phyloP scores from a whole-genome alignment of 2,329 filamentous ascomycete species.

The Beauveria varroae region DNA sequence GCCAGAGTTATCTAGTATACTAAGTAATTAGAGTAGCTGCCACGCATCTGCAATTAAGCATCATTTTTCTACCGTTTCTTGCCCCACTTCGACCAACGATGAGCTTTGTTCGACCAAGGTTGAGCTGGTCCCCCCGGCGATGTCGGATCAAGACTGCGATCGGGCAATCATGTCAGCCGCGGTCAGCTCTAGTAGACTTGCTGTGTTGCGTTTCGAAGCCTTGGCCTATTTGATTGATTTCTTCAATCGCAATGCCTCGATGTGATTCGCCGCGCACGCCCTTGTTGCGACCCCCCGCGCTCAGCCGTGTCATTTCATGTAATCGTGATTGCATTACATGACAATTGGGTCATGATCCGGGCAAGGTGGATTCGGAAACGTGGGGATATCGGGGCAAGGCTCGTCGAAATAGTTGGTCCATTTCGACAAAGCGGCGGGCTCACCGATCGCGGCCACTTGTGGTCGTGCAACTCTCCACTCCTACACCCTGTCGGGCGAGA shows the following conservation, averaged over 20 bases:
- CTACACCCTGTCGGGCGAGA: background rate
- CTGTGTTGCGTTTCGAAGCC: background rate
- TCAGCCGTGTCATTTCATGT: background rate
- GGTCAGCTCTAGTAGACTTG: background rate
- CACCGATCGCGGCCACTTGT: constrained; percentile 1
- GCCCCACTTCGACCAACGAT: too few relatives aligned
- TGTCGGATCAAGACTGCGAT: background rate
- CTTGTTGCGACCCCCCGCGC: background rate
- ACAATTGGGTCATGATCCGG: background rate
- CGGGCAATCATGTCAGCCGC: background rate
- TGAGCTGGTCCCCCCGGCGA: background rate
- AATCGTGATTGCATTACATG: background rate
- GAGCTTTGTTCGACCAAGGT: too few relatives aligned
- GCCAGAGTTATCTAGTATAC: too few relatives aligned
- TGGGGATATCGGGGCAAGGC: background rate
- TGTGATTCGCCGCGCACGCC: background rate
- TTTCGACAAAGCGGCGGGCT: background rate
- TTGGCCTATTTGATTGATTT: background rate
- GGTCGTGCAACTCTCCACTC: background rate
- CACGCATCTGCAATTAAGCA: too few relatives aligned
- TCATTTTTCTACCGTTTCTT: too few relatives aligned
- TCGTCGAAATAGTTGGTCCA: background rate
- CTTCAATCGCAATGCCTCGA: background rate
- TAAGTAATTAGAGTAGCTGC: too few relatives aligned
- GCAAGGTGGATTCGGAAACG: background rate